A percentile compares a stretch with the other conserved stretches of the same genome.
phyloP scores from a whole-genome alignment of 306 rosid genomes.

The Oemleria cerasiformis region DNA sequence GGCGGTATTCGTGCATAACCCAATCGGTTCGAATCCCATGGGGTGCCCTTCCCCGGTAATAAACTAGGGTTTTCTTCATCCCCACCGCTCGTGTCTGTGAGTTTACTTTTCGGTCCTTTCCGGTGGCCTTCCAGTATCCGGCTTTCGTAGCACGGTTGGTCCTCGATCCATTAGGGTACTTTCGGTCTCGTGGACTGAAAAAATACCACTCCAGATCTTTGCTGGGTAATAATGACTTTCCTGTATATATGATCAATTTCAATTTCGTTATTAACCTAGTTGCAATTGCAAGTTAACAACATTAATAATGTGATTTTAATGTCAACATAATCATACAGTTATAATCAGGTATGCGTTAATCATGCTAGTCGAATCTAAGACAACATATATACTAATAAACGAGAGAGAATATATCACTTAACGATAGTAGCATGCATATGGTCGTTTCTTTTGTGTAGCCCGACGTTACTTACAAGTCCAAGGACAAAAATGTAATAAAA shows the following conservation, averaged over 20 bases:
- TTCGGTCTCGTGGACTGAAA: constrained; percentile 85
- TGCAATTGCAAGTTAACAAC: no score
- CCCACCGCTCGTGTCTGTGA: constrained; percentile 68
- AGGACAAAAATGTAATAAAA: neutral
- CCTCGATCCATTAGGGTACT: constrained; percentile 94
- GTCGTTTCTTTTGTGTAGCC: neutral
- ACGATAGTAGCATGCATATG: neutral
- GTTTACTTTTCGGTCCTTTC: constrained; percentile 82
- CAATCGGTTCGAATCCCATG: constrained; percentile 83
- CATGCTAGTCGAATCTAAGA: neutral
- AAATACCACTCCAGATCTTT: constrained; percentile 97
- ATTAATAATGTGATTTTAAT: no score
- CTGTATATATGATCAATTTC: constrained; percentile 27
- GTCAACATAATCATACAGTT: no score
- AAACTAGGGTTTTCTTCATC: constrained; percentile 93
- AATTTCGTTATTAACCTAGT: neutral
- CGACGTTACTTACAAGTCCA: neutral
- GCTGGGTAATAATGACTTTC: constrained; percentile 84
- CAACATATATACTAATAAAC: neutral
- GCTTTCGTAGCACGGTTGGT: constrained; percentile 88
- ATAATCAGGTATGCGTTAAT: no score
- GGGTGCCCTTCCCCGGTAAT: constrained; percentile 88
- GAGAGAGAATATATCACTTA: neutral
- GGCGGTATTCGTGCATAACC: constrained; percentile 99
- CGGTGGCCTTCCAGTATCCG: constrained; percentile 97